These are phyloP conservation scores for Cyberlindnera euphorbiae DNA, from an alignment of 805 yeast species.

Conservation along the genomic window DNA sequence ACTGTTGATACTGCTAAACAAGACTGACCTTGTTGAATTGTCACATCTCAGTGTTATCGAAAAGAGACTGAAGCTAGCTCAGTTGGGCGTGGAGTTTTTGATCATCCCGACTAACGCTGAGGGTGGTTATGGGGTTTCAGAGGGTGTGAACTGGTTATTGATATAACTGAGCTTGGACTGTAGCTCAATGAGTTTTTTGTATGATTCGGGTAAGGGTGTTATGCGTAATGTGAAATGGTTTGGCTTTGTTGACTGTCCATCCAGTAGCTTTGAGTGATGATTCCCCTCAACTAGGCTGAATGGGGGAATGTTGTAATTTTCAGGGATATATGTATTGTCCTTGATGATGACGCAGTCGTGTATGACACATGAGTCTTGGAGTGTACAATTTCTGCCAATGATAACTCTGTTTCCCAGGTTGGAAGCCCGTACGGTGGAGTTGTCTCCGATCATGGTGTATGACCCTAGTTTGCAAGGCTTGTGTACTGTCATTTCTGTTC, in stretches of 20 bases:
- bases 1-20: constrained; percentile 19
- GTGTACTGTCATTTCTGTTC: constrained; percentile 10
- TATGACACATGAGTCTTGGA: constrained; percentile 35
- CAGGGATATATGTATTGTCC: constrained; percentile 37
- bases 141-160: constrained; percentile 26
- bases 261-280: too few relatives aligned
- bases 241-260: too few relatives aligned
- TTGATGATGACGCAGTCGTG: constrained; percentile 50
- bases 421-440: constrained; percentile 31
- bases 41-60: constrained; percentile 12
- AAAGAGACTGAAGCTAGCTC: constrained; percentile 8
- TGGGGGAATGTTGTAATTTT: constrained; percentile 45
- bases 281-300: constrained; percentile 36
- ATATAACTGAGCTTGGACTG: constrained; percentile 18
- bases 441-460: constrained; percentile 38
- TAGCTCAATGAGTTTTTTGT: constrained; percentile 26
- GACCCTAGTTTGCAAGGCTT: constrained; percentile 41
- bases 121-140: constrained; percentile 22
- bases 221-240: constrained; percentile 5
- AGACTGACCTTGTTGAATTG: constrained; percentile 13
- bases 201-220: constrained; percentile 25
- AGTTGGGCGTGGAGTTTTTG: constrained; percentile 13
- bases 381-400: constrained; percentile 37
- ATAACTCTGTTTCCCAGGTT: constrained; percentile 46
- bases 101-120: constrained; percentile 17